Evolutionary conservation across 1,284 basidiomycete species (phyloP), one percentile per base, ranked within the genome.

Genomic region (Ceratobasidium sp.): DNA sequence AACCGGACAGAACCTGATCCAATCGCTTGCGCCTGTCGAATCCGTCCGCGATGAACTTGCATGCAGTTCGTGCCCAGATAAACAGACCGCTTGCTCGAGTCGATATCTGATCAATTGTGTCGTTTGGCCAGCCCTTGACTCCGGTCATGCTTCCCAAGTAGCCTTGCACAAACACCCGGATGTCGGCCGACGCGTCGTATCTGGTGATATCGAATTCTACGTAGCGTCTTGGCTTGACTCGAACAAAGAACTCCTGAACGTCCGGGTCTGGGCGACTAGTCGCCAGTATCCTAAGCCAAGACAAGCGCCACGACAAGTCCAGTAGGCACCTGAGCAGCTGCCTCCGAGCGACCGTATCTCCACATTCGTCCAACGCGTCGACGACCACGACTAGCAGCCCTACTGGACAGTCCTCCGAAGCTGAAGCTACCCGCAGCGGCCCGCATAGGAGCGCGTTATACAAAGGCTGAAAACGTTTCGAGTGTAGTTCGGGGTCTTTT

Each of bases 231-330:
- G n/a, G n/a, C n/a, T n/a, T n/a, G n/a, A n/a, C n/a, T n/a, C n/a
- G n/a, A n/a, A 4, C 38, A 28, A 70, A 70, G n/a, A n/a, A 38
- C 12, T 23, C 10, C 56, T 42, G 46, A 9, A 77, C 46, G 12
- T 57, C 40, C 23, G 26, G 7, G 13, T 69, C 67, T n/a, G 66
- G 65, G 6, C 76, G 76, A 46, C 76, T 77, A 6, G 76, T 77
- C 17, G 71, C 68, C 28, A 77, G 20, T 26, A 77, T 20, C 20
- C 46, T 54, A n/a, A n/a, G n/a, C n/a, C 23, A 77, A 28, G 0
- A 20, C 38, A 1, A 33, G 26, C 26, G 61, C 28, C 38, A 2
- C 7, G 26, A 64, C 33, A 70, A 15, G 20, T 42, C 23, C 7
- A 7, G 38, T 1, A 61, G 23, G 28, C 28, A 56, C 10, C 5